Evolutionary conservation across 148 eudicot genomes (phyloP).

Genomic region (Suaeda aralocaspica): DNA sequence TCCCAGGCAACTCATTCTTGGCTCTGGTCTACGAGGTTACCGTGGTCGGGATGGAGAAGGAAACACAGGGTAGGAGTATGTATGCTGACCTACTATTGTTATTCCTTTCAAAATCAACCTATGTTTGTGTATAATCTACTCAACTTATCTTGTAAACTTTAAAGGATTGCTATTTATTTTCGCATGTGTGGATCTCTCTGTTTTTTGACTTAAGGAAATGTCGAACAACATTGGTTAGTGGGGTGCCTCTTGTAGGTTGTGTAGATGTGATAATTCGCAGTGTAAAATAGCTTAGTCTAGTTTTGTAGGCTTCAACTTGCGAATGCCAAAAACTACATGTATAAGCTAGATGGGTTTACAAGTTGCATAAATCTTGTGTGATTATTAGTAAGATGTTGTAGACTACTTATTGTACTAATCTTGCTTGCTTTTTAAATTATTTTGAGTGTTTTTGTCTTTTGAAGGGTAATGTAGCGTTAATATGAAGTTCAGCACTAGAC

Average conservation of each 20-base stretch:
- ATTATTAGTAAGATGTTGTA: no score
- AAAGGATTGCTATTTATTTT: background rate
- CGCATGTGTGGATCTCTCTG: background rate
- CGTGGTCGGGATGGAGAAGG: constrained; percentile 12
- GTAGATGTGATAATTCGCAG: background rate
- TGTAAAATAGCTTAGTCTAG: background rate
- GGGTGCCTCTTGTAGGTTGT: background rate
- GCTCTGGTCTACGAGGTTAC: constrained; percentile 34
- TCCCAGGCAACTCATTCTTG: constrained; percentile 68
- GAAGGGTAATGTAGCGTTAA: no score
- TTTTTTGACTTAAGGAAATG: background rate
- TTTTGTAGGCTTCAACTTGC: no score
- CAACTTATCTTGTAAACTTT: background rate
- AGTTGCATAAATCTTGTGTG: no score
- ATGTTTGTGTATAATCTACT: constrained; percentile 8
- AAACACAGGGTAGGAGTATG: background rate
- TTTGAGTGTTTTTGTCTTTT: no score
- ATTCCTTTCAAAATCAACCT: constrained; percentile 1
- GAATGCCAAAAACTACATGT: no score
- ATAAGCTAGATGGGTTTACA: no score
- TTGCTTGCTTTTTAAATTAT: no score
- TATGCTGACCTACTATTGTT: background rate
- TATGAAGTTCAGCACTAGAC: no score
- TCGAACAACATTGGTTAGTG: background rate
- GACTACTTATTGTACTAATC: no score